These are phyloP conservation scores for Chaetomium sp. DNA, from an alignment of 2,329 filamentous ascomycete species.

Conservation along the genomic window DNA sequence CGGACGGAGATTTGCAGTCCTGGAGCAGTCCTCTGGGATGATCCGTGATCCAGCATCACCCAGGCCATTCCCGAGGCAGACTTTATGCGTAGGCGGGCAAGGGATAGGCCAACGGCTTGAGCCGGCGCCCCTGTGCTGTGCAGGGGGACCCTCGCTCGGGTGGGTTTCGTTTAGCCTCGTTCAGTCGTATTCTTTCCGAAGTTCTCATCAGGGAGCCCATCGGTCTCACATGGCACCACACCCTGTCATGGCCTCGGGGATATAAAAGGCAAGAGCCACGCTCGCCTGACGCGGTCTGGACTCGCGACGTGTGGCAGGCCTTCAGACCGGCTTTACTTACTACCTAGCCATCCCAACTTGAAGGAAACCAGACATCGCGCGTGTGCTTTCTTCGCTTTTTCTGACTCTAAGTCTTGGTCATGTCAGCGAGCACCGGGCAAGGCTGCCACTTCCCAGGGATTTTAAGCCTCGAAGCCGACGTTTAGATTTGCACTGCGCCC, in stretches of 20 bases:
- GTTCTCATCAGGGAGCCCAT: conserved; percentile 35
- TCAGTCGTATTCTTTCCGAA: conserved; percentile 31
- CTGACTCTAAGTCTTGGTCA: not conserved
- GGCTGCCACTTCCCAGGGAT: not conserved
- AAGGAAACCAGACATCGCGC: not conserved
- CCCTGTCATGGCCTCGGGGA: not conserved
- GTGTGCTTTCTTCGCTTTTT: too few species aligned
- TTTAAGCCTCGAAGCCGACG: too few species aligned
- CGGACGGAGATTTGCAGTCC: conserved; percentile 3
- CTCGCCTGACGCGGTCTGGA: not conserved
- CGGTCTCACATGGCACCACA: not conserved
- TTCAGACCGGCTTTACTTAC: too few species aligned
- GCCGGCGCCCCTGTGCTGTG: not conserved
- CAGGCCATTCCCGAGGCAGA: conserved; percentile 2
- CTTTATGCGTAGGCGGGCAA: not conserved
- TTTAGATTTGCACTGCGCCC: too few species aligned
- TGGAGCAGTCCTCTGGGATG: not conserved
- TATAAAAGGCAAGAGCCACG: not conserved
- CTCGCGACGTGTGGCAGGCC: not conserved
- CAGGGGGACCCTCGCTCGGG: not conserved
- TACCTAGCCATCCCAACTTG: too few species aligned
- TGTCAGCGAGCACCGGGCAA: not conserved
- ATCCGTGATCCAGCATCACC: not conserved
- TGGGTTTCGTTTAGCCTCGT: conserved; percentile 8
- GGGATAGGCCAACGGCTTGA: conserved; percentile 2